Conservation (phyloP, 805 yeast genomes). For the Starmera pachycereana region DNA sequence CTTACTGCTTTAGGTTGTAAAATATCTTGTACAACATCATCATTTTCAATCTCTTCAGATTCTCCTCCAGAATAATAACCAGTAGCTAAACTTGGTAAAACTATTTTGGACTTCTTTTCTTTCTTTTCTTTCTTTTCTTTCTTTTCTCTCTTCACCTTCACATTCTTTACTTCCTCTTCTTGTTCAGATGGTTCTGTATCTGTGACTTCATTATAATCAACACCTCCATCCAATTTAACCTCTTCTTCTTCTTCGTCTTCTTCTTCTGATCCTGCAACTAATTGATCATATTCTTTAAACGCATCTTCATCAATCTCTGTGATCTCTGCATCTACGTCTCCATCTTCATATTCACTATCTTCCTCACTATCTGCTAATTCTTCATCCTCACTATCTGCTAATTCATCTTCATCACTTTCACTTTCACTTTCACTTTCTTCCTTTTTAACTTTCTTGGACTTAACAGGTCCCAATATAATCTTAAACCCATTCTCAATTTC, state of each 20-base stretch:
- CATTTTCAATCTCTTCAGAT: constrained; percentile 47
- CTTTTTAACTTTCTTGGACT: constrained; percentile 18
- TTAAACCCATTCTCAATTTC: constrained; percentile 29
- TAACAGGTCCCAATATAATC: constrained; percentile 20
- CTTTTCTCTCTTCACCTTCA: constrained; percentile 7
- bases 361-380: constrained; percentile 2
- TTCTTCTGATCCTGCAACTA: constrained; percentile 27
- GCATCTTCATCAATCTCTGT: constrained; percentile 17
- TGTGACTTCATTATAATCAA: constrained; percentile 48
- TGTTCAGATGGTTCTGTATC: constrained; percentile 49
- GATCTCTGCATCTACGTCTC: constrained; percentile 13
- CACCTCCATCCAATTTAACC: constrained; percentile 18
- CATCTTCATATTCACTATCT: constrained; percentile 10
- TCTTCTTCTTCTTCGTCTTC: constrained; percentile 36
- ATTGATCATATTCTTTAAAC: constrained; percentile 24
- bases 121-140: constrained; percentile 11
- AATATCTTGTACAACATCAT: constrained; percentile 38
- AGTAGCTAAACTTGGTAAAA: constrained; percentile 58
- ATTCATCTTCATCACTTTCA: constrained; percentile 11
- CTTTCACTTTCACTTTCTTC: constrained; percentile 7
- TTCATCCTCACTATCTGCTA: constrained; percentile 2
- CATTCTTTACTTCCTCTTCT: too few relatives aligned
- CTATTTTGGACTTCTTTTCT: constrained; percentile 18
- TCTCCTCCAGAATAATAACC: constrained; percentile 80
- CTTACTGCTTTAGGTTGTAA: constrained; percentile 36